Base-by-base conservation (phyloP, 2,329 filamentous ascomycete species). In the Rhynchosporium agropyri region DNA sequence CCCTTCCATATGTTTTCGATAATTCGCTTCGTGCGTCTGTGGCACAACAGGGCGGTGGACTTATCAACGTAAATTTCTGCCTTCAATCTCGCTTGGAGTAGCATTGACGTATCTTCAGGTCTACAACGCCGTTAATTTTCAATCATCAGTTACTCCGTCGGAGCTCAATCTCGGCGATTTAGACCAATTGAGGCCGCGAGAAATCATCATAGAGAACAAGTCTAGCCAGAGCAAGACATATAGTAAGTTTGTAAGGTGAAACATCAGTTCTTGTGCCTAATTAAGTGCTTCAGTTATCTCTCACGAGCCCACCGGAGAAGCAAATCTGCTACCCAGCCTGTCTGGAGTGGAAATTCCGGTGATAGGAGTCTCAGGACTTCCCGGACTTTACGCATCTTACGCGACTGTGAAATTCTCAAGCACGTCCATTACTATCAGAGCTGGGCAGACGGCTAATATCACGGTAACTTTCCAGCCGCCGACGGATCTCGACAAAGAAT, bases 41-140 rank as follows among this genome's bases (percentile, higher is more conserved):
- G 0, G 67, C 72, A 1, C 74, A 76, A 50, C 75, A 77, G 60
- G 75, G 75, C 10, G 73, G 74, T 4, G 75, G 75, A 5, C 60
- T 75, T 10, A 68, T 76, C 6, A 73, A 76, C 58, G 71, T 65
- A 4, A 33, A 29, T 4, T 6, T 4, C n/a, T 33, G 7, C 13
- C 8, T n/a, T n/a, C 9, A 20, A 20, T 20, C 8, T 1, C 3
- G 2, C 13, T 26, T 12, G 46, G 3, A 29, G 15, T 2, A 2
- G 3, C 4, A 51, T 29, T 31, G 1, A 31, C 28, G 13, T 15
- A 13, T 1, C 20, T 26, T 12, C 15, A 51, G 48, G 48, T 51
- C 2, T 51, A 36, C 48, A 33, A 51, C 9, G 48, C 48, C 4
- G n/a, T 51, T n/a, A 28, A 51, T 36, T 51, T 31, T 29, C 28